Percentiles rank a stretch among this genome's conserved stretches.
Evolutionary conservation across 345 rosid genomes (phyloP).

Genomic region (Capsella bursapastoris): DNA sequence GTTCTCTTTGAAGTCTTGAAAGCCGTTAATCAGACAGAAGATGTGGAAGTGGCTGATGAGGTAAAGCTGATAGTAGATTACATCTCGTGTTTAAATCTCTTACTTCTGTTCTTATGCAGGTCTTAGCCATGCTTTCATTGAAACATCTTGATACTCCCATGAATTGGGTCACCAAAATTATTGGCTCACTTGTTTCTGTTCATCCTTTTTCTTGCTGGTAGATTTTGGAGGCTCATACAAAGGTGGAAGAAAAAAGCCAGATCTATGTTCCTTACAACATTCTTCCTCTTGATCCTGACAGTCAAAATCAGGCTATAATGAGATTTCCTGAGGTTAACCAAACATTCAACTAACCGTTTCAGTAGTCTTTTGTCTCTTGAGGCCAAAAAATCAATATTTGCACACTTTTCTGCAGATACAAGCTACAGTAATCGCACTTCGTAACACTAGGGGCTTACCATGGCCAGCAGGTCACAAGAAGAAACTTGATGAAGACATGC

Average conservation of each 20-base stretch:
- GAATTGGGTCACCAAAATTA: neutral
- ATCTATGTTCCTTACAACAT: slow-evolving; percentile 65
- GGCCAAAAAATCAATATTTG: neutral
- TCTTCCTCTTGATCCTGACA: slow-evolving; percentile 77
- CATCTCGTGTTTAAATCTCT: neutral
- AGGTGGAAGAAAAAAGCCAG: slow-evolving; percentile 68
- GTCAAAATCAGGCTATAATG: slow-evolving; percentile 72
- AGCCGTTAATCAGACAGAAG: slow-evolving; percentile 76
- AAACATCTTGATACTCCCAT: slow-evolving; percentile 23
- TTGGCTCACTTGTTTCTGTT: slow-evolving; percentile 28
- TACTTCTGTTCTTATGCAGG: neutral
- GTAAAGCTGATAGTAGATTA: slow-evolving; percentile 43
- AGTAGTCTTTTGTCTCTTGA: neutral
- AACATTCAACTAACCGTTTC: slow-evolving; percentile 10
- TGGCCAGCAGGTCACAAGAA: slow-evolving; percentile 55
- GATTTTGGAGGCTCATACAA: slow-evolving; percentile 66
- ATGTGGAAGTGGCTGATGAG: slow-evolving; percentile 74
- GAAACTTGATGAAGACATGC: slow-evolving; percentile 59
- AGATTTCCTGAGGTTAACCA: slow-evolving; percentile 57
- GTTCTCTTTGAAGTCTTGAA: slow-evolving; percentile 78
- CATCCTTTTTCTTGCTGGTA: slow-evolving; percentile 42
- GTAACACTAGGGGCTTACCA: slow-evolving; percentile 55
- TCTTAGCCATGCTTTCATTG: slow-evolving; percentile 1
- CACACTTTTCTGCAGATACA: slow-evolving; percentile 39
- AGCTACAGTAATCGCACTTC: slow-evolving; percentile 54